Evolutionary conservation across 23 red algal genomes (phyloP).

Genomic region (Gracilaria domingensis): DNA sequence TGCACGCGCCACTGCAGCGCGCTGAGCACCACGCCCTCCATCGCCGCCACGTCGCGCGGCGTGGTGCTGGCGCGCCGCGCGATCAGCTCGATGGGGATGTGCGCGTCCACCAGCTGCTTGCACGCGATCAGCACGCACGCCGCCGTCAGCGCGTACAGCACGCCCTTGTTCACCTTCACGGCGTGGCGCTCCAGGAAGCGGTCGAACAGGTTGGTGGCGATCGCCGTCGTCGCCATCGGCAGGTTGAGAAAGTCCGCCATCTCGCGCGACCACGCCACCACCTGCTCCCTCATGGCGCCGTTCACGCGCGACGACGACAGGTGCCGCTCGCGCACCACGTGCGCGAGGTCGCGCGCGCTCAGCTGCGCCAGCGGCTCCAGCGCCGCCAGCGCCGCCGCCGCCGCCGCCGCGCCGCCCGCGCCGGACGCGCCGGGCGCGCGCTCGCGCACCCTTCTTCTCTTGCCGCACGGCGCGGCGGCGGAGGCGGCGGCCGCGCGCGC

Average conservation of each 20-base stretch:
- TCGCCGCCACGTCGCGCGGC: neutral
- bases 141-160: constrained; percentile 43
- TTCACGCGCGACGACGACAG: neutral
- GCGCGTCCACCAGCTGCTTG: constrained; percentile 28
- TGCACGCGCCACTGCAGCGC: constrained; percentile 41
- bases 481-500: neutral
- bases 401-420: neutral
- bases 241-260: neutral
- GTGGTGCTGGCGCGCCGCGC: neutral
- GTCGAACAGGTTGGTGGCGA: constrained; percentile 57
- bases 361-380: constrained; percentile 18
- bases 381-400: neutral
- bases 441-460: too few relatives aligned
- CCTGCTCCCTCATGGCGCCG: constrained; percentile 36
- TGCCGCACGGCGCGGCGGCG: too few relatives aligned
- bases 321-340: neutral
- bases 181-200: constrained; percentile 25
- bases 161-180: neutral
- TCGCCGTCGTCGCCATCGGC: constrained; percentile 4
- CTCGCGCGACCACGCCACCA: constrained; percentile 53
- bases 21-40: constrained; percentile 51
- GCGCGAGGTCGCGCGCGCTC: neutral
- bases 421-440: neutral
- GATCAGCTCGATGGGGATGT: neutral
- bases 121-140: constrained; percentile 59